A percentile compares a stretch with the other conserved stretches of the same genome.
Conservation (phyloP, 2,329 filamentous ascomycete genomes). For the Tolypocladium nubicola region DNA sequence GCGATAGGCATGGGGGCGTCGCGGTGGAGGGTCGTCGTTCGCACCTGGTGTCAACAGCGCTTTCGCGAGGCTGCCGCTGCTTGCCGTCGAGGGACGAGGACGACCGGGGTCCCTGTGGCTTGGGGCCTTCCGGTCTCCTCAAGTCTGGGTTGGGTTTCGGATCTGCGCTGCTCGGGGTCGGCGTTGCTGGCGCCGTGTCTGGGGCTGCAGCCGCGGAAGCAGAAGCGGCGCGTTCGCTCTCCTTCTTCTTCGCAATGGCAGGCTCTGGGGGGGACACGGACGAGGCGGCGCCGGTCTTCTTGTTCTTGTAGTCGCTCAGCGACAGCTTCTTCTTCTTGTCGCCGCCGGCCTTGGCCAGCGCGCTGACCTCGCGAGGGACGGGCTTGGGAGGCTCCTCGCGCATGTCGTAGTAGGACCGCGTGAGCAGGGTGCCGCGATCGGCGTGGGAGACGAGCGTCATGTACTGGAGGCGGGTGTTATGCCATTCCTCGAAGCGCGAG, state of each 20-base stretch:
- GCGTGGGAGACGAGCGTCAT: constrained; percentile 46
- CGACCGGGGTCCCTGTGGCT: constrained; percentile 11
- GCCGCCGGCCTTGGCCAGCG: constrained; percentile 28
- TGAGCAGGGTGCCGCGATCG: constrained; percentile 46
- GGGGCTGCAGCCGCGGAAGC: constrained; percentile 5
- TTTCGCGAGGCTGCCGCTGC: constrained; percentile 18
- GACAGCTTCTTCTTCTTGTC: constrained; percentile 47
- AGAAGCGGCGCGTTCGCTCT: constrained; percentile 17
- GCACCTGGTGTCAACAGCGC: constrained; percentile 19
- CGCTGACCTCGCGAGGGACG: constrained; percentile 23
- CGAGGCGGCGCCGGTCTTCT: constrained; percentile 25
- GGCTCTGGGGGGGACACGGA: constrained; percentile 27
- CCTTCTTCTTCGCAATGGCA: constrained; percentile 18
- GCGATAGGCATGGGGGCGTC: not conserved
- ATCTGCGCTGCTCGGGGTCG: constrained; percentile 6
- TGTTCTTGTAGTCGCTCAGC: constrained; percentile 49
- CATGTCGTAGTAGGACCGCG: constrained; percentile 47
- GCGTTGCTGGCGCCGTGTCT: not conserved
- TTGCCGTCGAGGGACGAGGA: constrained; percentile 13
- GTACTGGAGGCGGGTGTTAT: constrained; percentile 41
- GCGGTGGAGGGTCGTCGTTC: not conserved
- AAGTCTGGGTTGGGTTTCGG: constrained; percentile 1
- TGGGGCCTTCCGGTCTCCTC: constrained; percentile 14
- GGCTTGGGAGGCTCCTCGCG: constrained; percentile 37
- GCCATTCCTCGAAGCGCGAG: constrained; percentile 36